Percentiles rank a stretch among this genome's conserved stretches.
Conservation (phyloP, 1,284 basidiomycete genomes). For the Cystobasidium slooffiae region DNA sequence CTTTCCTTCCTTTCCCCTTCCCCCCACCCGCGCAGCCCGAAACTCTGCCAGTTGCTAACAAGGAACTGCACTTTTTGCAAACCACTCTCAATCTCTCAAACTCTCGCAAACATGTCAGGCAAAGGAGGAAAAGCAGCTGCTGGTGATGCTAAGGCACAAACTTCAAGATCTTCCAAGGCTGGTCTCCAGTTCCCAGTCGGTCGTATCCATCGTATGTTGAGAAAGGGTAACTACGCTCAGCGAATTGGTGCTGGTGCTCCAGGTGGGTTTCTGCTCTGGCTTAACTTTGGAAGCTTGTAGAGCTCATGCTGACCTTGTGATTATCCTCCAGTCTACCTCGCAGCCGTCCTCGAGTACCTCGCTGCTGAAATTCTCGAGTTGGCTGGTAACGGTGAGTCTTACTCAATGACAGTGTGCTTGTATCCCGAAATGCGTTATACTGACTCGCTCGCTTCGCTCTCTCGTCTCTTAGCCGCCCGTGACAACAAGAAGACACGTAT, state of each 20-base stretch:
- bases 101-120: conserved; percentile 41
- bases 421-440: background rate
- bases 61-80: background rate
- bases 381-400: conserved; percentile 71
- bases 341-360: conserved; percentile 81
- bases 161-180: conserved; percentile 78
- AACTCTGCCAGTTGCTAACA: background rate
- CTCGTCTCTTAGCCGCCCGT: conserved; percentile 57
- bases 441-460: background rate
- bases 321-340: conserved; percentile 58
- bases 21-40: background rate
- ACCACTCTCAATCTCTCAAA: background rate
- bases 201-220: conserved; percentile 84
- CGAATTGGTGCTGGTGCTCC: conserved; percentile 45
- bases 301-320: conserved; percentile 13
- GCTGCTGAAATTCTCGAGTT: conserved; percentile 86
- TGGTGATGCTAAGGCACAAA: conserved; percentile 40
- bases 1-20: conserved; percentile 7
- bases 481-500: conserved; percentile 87
- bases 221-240: conserved; percentile 71
- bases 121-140: conserved; percentile 43
- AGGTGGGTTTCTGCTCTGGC: conserved; percentile 7
- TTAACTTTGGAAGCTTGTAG: background rate
- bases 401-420: background rate
- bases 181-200: conserved; percentile 83